These are phyloP conservation scores for Tagetes patula DNA, from an alignment of 129 eudicot species.

Conservation along the genomic window DNA sequence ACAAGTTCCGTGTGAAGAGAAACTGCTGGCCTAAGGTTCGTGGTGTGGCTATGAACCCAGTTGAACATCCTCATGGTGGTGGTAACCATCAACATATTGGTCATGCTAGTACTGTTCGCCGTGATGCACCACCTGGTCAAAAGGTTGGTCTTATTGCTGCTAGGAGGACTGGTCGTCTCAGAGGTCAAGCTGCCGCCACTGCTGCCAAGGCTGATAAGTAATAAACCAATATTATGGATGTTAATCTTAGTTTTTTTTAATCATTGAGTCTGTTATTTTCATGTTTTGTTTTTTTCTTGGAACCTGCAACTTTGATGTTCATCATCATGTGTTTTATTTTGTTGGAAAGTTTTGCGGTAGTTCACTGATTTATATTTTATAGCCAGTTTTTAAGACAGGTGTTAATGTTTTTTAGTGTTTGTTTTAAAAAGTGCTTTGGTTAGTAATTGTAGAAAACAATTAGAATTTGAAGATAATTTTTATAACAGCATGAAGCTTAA, in stretches of 20 bases:
- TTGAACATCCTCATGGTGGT: slow-evolving; percentile 95
- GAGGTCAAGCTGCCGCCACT: slow-evolving; percentile 87
- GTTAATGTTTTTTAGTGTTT: neutral
- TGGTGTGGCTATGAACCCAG: slow-evolving; percentile 99
- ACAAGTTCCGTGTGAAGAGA: slow-evolving; percentile 86
- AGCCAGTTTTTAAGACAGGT: neutral
- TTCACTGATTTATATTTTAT: neutral
- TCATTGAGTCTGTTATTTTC: neutral
- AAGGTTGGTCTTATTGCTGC: slow-evolving; percentile 96
- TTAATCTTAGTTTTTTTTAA: slow-evolving; percentile 29
- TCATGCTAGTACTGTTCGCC: slow-evolving; percentile 87
- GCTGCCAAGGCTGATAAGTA: slow-evolving; percentile 78
- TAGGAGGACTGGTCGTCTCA: slow-evolving; percentile 88
- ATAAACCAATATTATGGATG: slow-evolving; percentile 8
- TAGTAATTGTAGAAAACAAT: neutral
- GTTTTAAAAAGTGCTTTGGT: neutral
- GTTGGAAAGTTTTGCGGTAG: slow-evolving; percentile 31
- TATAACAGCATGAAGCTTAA: too few relatives aligned
- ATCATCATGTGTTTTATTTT: slow-evolving; percentile 28
- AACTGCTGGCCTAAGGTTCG: slow-evolving; percentile 99
- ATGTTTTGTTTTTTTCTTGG: slow-evolving; percentile 22
- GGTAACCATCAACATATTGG: slow-evolving; percentile 99
- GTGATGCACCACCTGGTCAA: slow-evolving; percentile 93
- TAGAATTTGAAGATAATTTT: too few relatives aligned
- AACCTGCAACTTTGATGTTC: slow-evolving; percentile 24